phyloP scores from a whole-genome alignment of 2,329 filamentous ascomycete genomes.

The Rutstroemia sp. region DNA sequence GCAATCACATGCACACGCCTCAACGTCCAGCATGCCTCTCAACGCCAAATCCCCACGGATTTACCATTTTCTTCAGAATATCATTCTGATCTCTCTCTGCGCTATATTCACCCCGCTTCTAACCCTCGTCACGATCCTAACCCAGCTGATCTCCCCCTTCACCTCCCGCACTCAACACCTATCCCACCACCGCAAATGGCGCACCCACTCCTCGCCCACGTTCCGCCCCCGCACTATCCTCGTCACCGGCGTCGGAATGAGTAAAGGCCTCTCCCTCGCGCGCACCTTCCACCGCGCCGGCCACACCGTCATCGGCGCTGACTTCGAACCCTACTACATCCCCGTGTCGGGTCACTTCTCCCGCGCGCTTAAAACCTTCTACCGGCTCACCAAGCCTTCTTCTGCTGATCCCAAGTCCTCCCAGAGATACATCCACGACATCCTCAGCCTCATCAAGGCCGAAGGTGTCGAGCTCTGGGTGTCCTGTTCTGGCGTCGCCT shows the following conservation, averaged over 20 bases:
- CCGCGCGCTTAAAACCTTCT: constrained; percentile 45
- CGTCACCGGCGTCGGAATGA: constrained; percentile 66
- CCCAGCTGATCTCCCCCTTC: constrained; percentile 14
- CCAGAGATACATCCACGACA: constrained; percentile 45
- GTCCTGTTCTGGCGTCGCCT: constrained; percentile 38
- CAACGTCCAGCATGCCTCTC: constrained; percentile 1
- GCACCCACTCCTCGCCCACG: constrained; percentile 5
- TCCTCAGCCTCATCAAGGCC: constrained; percentile 50
- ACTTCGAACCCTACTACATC: constrained; percentile 45
- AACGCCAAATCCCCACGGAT: constrained; percentile 13
- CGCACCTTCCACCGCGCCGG: constrained; percentile 56
- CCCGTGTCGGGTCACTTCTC: constrained; percentile 52
- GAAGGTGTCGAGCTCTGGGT: constrained; percentile 67
- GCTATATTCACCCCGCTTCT: constrained; percentile 17
- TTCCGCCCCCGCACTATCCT: constrained; percentile 43
- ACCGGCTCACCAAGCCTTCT: constrained; percentile 31
- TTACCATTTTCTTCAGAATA: constrained; percentile 40
- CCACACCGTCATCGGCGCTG: constrained; percentile 66
- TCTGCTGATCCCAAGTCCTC: constrained; percentile 24
- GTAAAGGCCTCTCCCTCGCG: constrained; percentile 60
- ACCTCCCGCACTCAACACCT: constrained; percentile 11
- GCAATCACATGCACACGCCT: too few relatives aligned
- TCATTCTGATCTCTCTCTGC: constrained; percentile 33
- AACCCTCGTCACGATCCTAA: constrained; percentile 16
- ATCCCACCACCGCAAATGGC: constrained; percentile 16